Evolutionary conservation across 768 basidiomycete species (phyloP).

Genomic region (Strobilomyces dryophilus): DNA sequence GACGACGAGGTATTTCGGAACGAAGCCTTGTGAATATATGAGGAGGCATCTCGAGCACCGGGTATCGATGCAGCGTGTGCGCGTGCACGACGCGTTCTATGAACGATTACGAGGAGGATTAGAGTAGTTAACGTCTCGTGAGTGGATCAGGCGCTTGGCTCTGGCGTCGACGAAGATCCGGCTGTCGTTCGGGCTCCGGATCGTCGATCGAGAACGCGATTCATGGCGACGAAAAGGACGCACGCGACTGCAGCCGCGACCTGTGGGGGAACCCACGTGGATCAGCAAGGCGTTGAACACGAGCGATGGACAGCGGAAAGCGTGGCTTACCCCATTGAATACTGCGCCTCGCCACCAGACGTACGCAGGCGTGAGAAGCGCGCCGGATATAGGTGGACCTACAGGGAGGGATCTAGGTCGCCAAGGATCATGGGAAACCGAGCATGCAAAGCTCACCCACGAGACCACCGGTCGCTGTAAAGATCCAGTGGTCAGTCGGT

Average conservation of each 20-base stretch:
- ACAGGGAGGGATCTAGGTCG: background rate
- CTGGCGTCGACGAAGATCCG: background rate
- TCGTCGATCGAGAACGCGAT: slow-evolving; percentile 13
- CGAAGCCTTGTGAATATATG: too few relatives aligned
- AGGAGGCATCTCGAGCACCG: too few relatives aligned
- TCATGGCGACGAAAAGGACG: slow-evolving; percentile 26
- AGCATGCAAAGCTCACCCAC: slow-evolving; percentile 10
- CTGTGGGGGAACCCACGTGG: slow-evolving; percentile 4
- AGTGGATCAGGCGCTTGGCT: background rate
- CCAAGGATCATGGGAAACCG: too few relatives aligned
- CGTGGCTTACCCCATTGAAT: slow-evolving; percentile 41
- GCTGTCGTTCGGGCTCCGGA: background rate
- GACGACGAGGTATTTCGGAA: too few relatives aligned
- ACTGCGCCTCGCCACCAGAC: slow-evolving; percentile 58
- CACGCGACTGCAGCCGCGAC: slow-evolving; percentile 22
- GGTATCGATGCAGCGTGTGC: too few relatives aligned
- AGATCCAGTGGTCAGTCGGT: background rate
- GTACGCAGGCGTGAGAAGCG: slow-evolving; percentile 46
- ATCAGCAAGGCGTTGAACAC: background rate
- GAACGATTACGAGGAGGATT: background rate
- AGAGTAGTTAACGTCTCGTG: background rate
- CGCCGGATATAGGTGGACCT: slow-evolving; percentile 57
- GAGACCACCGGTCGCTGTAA: slow-evolving; percentile 22
- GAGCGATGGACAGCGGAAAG: too few relatives aligned
- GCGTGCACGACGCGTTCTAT: background rate